A percentile compares a stretch with the other conserved stretches of the same genome.
Evolutionary conservation across 495 filamentous ascomycete genomes (phyloP).

Genomic region (Neurospora discreta): DNA sequence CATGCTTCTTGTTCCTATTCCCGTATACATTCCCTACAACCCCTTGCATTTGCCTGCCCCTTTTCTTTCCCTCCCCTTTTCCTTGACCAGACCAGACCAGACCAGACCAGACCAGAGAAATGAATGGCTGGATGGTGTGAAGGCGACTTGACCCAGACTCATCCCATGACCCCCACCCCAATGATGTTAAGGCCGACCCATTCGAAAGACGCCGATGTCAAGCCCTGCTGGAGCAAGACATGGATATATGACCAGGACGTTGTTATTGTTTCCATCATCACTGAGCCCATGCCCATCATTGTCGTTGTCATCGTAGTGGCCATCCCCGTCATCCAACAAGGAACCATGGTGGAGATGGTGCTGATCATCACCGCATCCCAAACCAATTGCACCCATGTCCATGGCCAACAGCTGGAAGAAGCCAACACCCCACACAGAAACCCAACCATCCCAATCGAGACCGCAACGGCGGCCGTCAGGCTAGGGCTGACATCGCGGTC

Average conservation of each 20-base stretch:
- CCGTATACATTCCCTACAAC: not conserved
- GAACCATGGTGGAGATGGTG: not conserved
- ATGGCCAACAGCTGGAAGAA: not conserved
- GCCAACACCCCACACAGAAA: slow-evolving; percentile 7
- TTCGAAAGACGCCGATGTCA: not conserved
- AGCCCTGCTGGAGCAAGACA: not conserved
- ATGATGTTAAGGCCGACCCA: not conserved
- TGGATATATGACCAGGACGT: not conserved
- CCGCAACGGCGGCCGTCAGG: slow-evolving; percentile 8
- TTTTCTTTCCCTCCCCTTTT: not conserved
- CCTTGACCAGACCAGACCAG: not conserved
- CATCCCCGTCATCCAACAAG: not conserved
- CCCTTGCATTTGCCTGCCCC: not conserved
- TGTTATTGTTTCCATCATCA: not conserved
- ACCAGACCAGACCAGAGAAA: no score
- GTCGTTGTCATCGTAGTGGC: not conserved
- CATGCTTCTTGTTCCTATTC: not conserved
- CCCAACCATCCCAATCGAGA: slow-evolving; percentile 1
- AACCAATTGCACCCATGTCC: not conserved
- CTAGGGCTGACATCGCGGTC: slow-evolving; percentile 11
- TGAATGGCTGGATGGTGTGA: no score
- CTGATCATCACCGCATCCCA: not conserved
- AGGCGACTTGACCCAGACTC: not conserved
- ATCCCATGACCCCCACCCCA: not conserved
- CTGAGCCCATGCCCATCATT: not conserved